Base-by-base conservation (phyloP, 176 grass and related monocot genomes). In the Alloteropsis semialata region DNA sequence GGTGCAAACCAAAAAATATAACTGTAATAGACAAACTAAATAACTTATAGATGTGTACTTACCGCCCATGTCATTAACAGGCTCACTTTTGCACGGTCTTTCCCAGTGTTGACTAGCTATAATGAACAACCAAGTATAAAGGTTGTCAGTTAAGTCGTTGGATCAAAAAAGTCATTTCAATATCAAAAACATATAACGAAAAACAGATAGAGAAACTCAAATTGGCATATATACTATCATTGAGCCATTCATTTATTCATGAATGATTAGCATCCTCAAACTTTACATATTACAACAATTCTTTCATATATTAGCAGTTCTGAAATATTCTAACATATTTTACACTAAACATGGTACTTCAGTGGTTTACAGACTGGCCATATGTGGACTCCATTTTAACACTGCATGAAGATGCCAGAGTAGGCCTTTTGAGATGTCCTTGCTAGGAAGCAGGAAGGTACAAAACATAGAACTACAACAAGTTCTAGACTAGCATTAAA, bases 1-100 rank as follows among this genome's bases (percentile, higher is more conserved):
- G 32, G 11, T 4, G 12, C 37, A 66, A 80, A 61, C 18, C 10
- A 61, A 34, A 48, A 43, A 39, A 67, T 11, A 22, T n/a, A 39
- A 65, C 64, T 39, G 64, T 42, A n/a, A 48, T 65, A 17, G 29
- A 49, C 12, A 66, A 6, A 73, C 8, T 43, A 66, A 66, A 22
- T 6, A 54, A 64, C 11, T 10, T 84, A 79, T 74, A 80, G 68
- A 68, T 69, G 46, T 54, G 69, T 65, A 56, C 91, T 87, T 93
- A 99, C 96, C 76, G 96, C 96, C 96, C 96, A 99, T 37, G 93
- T 99, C 93, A 99, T 91, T 79, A 99, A 77, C 30, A 99, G 79
- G 81, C 91, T 99, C 58, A 99, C 96, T 93, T 99, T 99, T 82
- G 96, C 96, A 84, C 96, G 94, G 68, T 99, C 96, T 76, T 53